Percentiles rank a stretch among this genome's conserved stretches.
Conservation (phyloP, 208 protist species). For the Hexamita inflata region DNA sequence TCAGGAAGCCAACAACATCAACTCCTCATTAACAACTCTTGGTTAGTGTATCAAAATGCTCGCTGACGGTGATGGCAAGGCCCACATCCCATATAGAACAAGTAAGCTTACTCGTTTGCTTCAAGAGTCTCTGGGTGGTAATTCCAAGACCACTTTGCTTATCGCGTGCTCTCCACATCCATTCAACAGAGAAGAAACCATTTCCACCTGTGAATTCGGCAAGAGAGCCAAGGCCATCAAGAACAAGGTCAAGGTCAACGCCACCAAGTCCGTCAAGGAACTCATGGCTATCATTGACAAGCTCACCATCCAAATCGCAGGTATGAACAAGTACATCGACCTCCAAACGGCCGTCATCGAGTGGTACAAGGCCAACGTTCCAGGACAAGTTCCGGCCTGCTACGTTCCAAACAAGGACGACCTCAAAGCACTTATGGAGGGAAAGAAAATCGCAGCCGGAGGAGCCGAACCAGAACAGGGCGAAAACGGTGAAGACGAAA, state of each 20-base stretch:
- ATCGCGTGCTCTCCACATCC: conserved; percentile 55
- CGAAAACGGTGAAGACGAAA: no score
- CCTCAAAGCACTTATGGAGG: no score
- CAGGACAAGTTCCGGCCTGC: no score
- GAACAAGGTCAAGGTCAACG: conserved; percentile 30
- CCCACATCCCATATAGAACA: conserved; percentile 55
- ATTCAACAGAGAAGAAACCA: conserved; percentile 59
- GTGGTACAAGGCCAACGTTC: no score
- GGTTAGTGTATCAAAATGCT: conserved; percentile 31
- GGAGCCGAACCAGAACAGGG: no score
- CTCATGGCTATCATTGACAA: conserved; percentile 30
- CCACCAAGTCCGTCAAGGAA: not conserved
- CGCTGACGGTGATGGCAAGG: not conserved
- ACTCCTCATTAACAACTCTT: conserved; percentile 18
- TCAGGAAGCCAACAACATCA: conserved; percentile 27
- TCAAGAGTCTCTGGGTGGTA: conserved; percentile 66
- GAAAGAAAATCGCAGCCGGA: no score
- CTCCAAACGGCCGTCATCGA: no score
- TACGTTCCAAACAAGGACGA: no score
- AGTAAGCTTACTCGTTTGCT: conserved; percentile 76
- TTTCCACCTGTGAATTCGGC: conserved; percentile 62
- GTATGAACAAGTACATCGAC: not conserved
- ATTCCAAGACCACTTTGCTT: conserved; percentile 58
- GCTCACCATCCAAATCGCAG: conserved; percentile 1
- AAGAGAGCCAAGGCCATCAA: conserved; percentile 47